These are phyloP conservation scores for Cenchrus fungigraminus DNA, from an alignment of 176 grass and related monocot species.

Conservation along the genomic window DNA sequence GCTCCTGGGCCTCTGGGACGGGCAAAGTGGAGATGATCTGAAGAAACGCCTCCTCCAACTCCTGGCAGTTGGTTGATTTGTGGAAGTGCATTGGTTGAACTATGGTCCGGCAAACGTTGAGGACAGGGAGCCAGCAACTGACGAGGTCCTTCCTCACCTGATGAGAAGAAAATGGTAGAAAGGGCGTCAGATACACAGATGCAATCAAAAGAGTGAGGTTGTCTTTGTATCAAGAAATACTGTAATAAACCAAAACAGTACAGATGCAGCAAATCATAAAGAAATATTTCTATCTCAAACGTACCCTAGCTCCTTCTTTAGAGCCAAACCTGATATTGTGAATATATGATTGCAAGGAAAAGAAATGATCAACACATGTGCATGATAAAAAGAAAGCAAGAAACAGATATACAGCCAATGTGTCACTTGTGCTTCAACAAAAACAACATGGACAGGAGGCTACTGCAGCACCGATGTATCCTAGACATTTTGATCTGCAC, in stretches of 20 bases:
- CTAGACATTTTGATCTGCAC: not conserved
- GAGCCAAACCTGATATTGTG: not conserved
- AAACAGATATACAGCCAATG: not conserved
- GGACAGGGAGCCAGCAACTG: conserved; percentile 79
- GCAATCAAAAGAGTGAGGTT: too few relatives aligned
- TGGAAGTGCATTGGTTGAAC: conserved; percentile 56
- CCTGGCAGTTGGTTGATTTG: conserved; percentile 60
- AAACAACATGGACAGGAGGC: not conserved
- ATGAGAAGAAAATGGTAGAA: conserved; percentile 15
- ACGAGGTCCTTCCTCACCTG: conserved; percentile 79
- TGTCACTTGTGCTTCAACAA: not conserved
- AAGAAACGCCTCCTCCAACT: conserved; percentile 81
- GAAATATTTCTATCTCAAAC: not conserved
- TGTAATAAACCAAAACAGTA: not conserved
- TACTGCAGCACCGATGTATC: not conserved
- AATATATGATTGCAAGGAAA: not conserved
- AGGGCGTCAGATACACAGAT: conserved; percentile 1
- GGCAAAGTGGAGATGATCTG: conserved; percentile 81
- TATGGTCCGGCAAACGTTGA: conserved; percentile 77
- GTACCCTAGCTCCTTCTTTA: too few relatives aligned
- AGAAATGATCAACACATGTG: not conserved
- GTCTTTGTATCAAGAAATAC: not conserved
- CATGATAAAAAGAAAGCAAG: not conserved
- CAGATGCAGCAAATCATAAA: not conserved
- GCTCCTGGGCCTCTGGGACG: conserved; percentile 64